Base-by-base conservation (phyloP, 441 rosid genomes). In the Cnidoscolus chayamansa region DNA sequence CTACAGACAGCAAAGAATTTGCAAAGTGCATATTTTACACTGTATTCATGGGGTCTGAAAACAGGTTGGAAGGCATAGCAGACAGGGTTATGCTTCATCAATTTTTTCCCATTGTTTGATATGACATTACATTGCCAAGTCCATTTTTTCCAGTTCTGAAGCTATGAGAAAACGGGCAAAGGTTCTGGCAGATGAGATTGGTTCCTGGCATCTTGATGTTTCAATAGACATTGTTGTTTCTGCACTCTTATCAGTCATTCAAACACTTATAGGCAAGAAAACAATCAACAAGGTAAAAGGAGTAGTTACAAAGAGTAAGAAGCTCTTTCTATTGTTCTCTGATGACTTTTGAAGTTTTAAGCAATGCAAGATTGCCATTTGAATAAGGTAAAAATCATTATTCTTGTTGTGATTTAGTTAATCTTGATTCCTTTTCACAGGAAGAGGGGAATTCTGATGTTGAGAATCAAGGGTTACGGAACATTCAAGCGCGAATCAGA, bases 151-250 rank as follows among this genome's bases (percentile, higher is more conserved):
- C 84, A 92, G 98, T 85, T 95, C 97, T 17, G 83, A 83, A 72
- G 81, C 80, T 74, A 88, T 92, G 70, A 90, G 81, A 79, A 79
- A 53, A 75, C 86, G 86, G 64, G 98, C 98, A 68, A 92, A 89
- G 88, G 78, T 78, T 69, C 85, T 95, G 61, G 90, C 98, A 48
- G 88, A 87, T n/a, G 96, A 95, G 84, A 90, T 95, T n/a, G 99
- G 99, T 56, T 83, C 98, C 0, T 87, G 95, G 97, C 99, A 89
- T 90, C 91, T 95, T 70, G 94, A 92, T 64, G 87, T 91, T 77
- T 71, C 79, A 78, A 89, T 94, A 77, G 98, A 94, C 72, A 84
- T 81, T 30, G 89, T 94, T 76, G 87, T 90, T 54, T 90, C 98
- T 78, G 88, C 96, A 0, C 78, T 94, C 45, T 71, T 94, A 54